phyloP scores from a whole-genome alignment of 495 filamentous ascomycete species.

The Lasiosphaeria ovina region DNA sequence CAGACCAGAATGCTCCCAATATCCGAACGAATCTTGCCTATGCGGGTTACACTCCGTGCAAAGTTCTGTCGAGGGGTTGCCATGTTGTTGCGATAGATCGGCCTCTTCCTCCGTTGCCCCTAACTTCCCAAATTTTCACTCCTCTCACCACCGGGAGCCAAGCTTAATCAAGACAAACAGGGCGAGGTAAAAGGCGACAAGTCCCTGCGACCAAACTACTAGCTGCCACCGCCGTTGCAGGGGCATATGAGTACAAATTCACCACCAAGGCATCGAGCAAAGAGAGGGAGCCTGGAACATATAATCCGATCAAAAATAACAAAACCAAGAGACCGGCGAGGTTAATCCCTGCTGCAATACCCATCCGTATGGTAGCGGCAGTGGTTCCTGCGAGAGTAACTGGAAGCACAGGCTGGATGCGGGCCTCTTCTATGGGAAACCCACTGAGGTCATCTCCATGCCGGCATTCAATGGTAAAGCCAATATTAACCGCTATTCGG shows the following conservation, averaged over 20 bases:
- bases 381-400: constrained; percentile 40
- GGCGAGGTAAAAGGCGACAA: constrained; percentile 34
- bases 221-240: constrained; percentile 47
- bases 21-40: too few relatives aligned
- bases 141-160: constrained; percentile 44
- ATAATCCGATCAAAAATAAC: constrained; percentile 53
- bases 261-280: constrained; percentile 48
- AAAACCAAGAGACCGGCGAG: constrained; percentile 54
- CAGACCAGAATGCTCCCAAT: too few relatives aligned
- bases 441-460: constrained; percentile 51
- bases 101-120: constrained; percentile 26
- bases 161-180: constrained; percentile 39
- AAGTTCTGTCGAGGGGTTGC: too few relatives aligned
- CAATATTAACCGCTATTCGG: constrained; percentile 46
- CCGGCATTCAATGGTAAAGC: constrained; percentile 49
- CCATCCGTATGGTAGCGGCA: constrained; percentile 57
- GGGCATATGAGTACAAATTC: constrained; percentile 44
- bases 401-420: constrained; percentile 54
- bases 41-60: too few relatives aligned
- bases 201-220: constrained; percentile 41
- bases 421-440: constrained; percentile 65
- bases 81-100: neutral
- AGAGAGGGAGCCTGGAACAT: constrained; percentile 53
- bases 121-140: constrained; percentile 30
- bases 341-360: constrained; percentile 45